Base-by-base conservation (phyloP, 1,284 basidiomycete species). In the Trametes hirsuta region DNA sequence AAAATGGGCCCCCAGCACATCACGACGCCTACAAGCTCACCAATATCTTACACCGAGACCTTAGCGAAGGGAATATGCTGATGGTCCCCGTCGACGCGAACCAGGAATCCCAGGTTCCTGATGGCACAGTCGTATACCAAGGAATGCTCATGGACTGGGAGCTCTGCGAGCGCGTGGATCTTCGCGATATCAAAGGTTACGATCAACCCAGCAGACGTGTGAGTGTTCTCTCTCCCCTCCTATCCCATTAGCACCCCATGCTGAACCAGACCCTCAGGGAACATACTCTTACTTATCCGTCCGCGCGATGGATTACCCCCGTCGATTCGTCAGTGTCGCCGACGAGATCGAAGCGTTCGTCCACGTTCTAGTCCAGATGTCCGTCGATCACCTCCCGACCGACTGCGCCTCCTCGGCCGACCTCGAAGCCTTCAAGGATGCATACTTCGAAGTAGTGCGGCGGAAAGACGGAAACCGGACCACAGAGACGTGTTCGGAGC, bases 61-160 rank as follows among this genome's bases (percentile, higher is more conserved):
- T 63, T 52, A 63, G 62, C 30, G n/a, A 50, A 1, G 62, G 62
- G 6, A 63, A 63, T 12, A 40, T 63, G 12, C 50, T 63, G 22
- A 59, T 63, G 15, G 42, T 55, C 3, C 53, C 48, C 1, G 12
- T 18, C 1, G 53, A 40, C n/a, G 2, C 3, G 4, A 24, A 21
- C 3, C 25, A 44, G 30, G 30, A 30, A 8, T 8, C 30, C 18
- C 18, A 18, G 18, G 18, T 18, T 18, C 18, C 18, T 18, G 18
- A 18, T 4, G 53, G 41, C 2, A n/a, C 12, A 3, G 41, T 42
- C 4, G 12, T 12, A 14, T 21, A 39, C 14, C 9, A 22, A 12
- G 56, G 56, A 0, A 18, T 62, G 18, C 40, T 62, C 11, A 55
- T 37, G 12, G 61, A 63, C 39, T 63, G 61, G 61, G 61, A 63